Percentiles rank a stretch among this genome's conserved stretches.
Evolutionary conservation across 2,329 filamentous ascomycete species (phyloP).

Genomic region (Colletotrichum higginsianum): DNA sequence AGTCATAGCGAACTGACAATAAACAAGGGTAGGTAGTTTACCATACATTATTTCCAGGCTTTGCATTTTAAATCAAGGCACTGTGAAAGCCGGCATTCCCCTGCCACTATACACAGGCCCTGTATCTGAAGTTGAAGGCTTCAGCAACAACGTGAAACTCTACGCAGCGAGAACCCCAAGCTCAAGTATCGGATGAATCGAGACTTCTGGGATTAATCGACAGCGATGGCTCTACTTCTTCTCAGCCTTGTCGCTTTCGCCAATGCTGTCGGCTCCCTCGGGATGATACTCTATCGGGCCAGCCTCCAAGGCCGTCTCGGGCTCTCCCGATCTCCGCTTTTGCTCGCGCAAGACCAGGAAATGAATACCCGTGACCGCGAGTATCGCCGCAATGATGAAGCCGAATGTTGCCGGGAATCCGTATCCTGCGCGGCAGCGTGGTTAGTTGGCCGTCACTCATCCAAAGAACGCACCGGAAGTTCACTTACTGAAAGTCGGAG

Average conservation of each 20-base stretch:
- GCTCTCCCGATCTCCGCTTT: slow-evolving; percentile 18
- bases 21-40: too few species aligned
- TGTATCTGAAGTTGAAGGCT: too few species aligned
- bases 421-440: slow-evolving; percentile 8
- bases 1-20: too few species aligned
- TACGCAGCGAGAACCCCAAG: neutral
- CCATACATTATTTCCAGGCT: too few species aligned
- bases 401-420: slow-evolving; percentile 41
- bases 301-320: slow-evolving; percentile 10
- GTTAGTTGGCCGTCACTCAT: neutral
- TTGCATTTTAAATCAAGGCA: too few species aligned
- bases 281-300: neutral
- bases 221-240: slow-evolving; percentile 1
- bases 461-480: too few species aligned
- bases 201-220: too few species aligned
- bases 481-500: slow-evolving; percentile 29
- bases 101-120: too few species aligned
- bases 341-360: slow-evolving; percentile 30
- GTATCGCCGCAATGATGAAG: slow-evolving; percentile 33
- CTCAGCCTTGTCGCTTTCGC: neutral
- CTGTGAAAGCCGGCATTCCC: too few species aligned
- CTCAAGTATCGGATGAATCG: neutral
- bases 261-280: neutral
- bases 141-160: too few species aligned
- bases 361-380: slow-evolving; percentile 16